Percentiles rank a stretch among this genome's conserved stretches.
These are phyloP conservation scores for Diplodia sapinea DNA, from an alignment of 2,329 filamentous ascomycete genomes.

Conservation along the genomic window DNA sequence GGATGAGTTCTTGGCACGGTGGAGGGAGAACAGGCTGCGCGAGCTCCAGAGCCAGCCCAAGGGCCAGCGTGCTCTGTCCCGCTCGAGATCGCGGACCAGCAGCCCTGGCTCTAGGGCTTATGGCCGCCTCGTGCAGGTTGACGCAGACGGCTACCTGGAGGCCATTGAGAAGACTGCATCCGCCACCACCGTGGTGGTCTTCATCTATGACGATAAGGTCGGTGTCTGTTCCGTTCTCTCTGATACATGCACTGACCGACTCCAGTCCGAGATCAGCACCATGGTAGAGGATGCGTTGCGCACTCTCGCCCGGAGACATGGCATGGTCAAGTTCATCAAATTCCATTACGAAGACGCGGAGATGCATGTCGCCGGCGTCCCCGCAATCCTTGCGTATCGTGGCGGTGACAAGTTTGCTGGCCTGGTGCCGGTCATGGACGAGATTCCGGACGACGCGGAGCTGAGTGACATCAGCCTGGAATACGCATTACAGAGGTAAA, in stretches of 20 bases:
- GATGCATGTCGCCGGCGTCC: conserved; percentile 87
- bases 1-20: conserved; percentile 80
- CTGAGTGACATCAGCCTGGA: conserved; percentile 62
- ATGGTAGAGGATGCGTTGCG: conserved; percentile 79
- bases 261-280: conserved; percentile 76
- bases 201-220: conserved; percentile 89
- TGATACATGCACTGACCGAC: conserved; percentile 31
- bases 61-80: conserved; percentile 50
- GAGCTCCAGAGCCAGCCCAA: conserved; percentile 72
- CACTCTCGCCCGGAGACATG: conserved; percentile 73
- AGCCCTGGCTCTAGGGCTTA: conserved; percentile 80
- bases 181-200: conserved; percentile 87
- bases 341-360: conserved; percentile 91
- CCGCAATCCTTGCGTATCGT: conserved; percentile 86
- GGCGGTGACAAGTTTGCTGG: conserved; percentile 91
- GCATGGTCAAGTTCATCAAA: conserved; percentile 83
- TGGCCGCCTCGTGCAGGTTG: conserved; percentile 80
- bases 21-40: conserved; percentile 79
- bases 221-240: conserved; percentile 41
- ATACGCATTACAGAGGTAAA: conserved; percentile 61
- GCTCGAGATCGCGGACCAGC: conserved; percentile 65
- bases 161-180: conserved; percentile 87
- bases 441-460: conserved; percentile 71
- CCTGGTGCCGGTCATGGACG: conserved; percentile 82
- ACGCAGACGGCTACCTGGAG: conserved; percentile 92